These are phyloP conservation scores for Pleurozium schreberi DNA, from an alignment of 225 moss, liverwort and hornwort species.

Conservation along the genomic window DNA sequence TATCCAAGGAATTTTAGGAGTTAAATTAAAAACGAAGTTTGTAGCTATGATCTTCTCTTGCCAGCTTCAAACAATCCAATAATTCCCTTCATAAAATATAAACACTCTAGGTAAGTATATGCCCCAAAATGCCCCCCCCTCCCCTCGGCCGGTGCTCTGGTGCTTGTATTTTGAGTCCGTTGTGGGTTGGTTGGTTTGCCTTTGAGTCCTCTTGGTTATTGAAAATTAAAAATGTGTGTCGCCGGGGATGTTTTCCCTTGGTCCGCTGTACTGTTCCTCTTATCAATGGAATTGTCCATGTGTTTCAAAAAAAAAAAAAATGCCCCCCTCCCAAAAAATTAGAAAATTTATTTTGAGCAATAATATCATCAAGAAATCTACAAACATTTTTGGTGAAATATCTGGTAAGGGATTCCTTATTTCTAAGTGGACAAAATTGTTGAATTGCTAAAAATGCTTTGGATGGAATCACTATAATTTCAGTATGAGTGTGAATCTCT, in stretches of 20 bases:
- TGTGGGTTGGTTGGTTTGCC: no score
- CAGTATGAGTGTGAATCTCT: background rate
- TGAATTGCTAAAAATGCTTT: background rate
- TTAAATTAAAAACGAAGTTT: background rate
- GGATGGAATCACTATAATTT: background rate
- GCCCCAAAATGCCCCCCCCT: background rate
- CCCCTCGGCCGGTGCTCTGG: no score
- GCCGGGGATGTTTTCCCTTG: no score
- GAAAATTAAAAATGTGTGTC: no score
- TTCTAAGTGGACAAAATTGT: background rate
- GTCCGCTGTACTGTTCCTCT: no score
- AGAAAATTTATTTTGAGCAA: background rate
- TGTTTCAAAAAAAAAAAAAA: no score
- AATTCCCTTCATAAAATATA: background rate
- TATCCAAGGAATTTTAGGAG: background rate
- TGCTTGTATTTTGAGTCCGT: no score
- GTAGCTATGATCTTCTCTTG: background rate
- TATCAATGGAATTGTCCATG: no score
- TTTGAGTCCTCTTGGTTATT: no score
- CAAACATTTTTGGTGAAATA: background rate
- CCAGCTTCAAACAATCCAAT: background rate
- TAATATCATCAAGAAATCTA: background rate
- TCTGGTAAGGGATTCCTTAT: background rate
- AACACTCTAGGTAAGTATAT: background rate
- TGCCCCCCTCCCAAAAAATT: no score